Evolutionary conservation across 139 green algal genomes (phyloP).

Genomic region (Eudorina sp.): DNA sequence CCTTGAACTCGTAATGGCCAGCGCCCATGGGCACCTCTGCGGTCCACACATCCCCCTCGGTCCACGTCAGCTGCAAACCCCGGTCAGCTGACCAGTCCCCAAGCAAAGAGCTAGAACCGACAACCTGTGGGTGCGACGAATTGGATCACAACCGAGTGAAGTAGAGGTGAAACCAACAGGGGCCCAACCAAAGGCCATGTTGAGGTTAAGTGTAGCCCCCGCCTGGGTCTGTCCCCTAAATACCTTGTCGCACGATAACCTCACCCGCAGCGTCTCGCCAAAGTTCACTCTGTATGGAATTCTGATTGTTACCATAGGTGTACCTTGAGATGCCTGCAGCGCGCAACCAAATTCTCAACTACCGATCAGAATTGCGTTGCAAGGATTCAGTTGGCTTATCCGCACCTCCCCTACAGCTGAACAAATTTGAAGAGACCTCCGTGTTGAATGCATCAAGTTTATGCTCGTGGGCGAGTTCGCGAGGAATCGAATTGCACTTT

Average conservation of each 20-base stretch:
- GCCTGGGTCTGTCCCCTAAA: no score
- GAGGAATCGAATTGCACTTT: neutral
- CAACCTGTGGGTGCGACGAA: conserved; percentile 5
- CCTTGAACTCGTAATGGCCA: conserved; percentile 47
- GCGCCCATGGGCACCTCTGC: conserved; percentile 5
- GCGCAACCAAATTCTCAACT: no score
- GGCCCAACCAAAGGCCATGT: no score
- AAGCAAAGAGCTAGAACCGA: conserved; percentile 6
- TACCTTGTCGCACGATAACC: no score
- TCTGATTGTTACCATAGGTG: neutral
- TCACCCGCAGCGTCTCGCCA: conserved; percentile 8
- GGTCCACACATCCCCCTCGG: conserved; percentile 33
- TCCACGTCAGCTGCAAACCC: conserved; percentile 40
- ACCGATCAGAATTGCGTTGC: neutral
- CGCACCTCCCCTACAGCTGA: neutral
- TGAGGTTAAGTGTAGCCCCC: no score
- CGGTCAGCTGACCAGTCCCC: conserved; percentile 34
- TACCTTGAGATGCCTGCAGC: neutral
- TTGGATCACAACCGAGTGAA: no score
- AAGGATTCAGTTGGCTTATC: neutral
- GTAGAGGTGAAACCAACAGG: no score
- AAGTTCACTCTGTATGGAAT: conserved; percentile 11
- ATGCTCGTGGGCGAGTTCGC: neutral
- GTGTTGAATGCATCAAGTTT: neutral
- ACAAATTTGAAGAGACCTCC: neutral